Base-by-base conservation (phyloP, 148 eudicot genomes). In the Silene latifolia region DNA sequence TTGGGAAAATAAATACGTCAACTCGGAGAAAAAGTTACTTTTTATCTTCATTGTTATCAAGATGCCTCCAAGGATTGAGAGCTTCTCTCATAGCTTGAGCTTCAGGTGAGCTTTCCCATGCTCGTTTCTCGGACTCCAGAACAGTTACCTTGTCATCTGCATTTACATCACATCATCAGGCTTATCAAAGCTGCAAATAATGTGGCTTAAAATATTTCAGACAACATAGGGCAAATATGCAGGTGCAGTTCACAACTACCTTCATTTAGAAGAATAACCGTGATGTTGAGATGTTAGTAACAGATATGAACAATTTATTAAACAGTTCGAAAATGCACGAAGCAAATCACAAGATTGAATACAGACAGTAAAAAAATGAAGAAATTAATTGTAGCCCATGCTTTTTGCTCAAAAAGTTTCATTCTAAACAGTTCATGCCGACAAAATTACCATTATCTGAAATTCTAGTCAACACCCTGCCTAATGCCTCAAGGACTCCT, bases 91-190 rank as follows among this genome's bases (percentile, higher is more conserved):
- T 72, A 72, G 96, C 90, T 77, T 86, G 88, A 79, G 96, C 98
- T 85, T 93, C 98, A 18, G 92, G 87, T 59, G 92, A 86, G 77
- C 20, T 93, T 74, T 93, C 98, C 89, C 89, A 91, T 13, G 88
- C 98, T 73, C 89, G 88, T 86, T 91, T 93, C 77, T 93, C 96
- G 1, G 93, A 78, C 80, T 93, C 98, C 79, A 90, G 57, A 65
- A 79, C 98, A 46, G 98, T 87, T 72, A 93, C 98, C 77, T 89
- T 88, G 82, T 93, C 98, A 83, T 93, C 98, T 93, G 90, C 83
- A 74, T 17, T 39, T 9, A 44, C 68, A 21, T 65, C 10, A 64
- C 12, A 27, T 21, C 53, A 70, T 77, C 59, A 77, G 69, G 25
- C 7, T 47, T 54, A 13, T 46, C 29, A 12, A 47, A 46, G 42